Base-by-base conservation (phyloP, 306 rosid genomes). In the Pyrus communis region DNA sequence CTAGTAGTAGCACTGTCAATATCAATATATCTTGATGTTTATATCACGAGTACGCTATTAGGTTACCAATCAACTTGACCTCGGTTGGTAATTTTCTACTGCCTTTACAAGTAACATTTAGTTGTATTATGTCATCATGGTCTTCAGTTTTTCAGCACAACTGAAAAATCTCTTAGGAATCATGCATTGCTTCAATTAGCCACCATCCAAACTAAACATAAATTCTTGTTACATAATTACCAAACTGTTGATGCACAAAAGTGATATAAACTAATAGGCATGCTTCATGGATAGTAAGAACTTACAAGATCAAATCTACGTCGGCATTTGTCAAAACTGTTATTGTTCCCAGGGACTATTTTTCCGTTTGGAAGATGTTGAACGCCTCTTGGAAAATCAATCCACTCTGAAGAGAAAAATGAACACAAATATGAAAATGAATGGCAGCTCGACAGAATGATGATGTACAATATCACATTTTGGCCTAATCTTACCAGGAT, bases 241-340 rank as follows among this genome's bases (percentile, higher is more conserved):
- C 63, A n/a, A 22, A 58, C 22, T 9, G 3, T 58, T 22, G 38
- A 2, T 27, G 19, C 67, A 61, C 38, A 27, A 27, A 61, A 27
- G 21, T 61, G 33, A 27, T 25, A 61, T 3, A 38, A 28, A 11
- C 25, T 31, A 31, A 15, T 14, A 27, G 19, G 67, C 67, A 27
- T 28, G 18, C 67, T 5, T 31, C n/a, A 31, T 18, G 14, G 9
- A 64, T 17, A 30, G 33, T 7, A 76, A 65, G 69, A 66, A 81
- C 91, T 89, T 83, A 93, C 99, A 82, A 96, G 87, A 89, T 92
- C 93, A 88, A 96, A 96, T 85, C 98, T 88, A 46, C 98, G 98
- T 78, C 98, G 88, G 78, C 98, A 92, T 88, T 90, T 95, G 85
- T 95, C 98, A 76, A 15, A 95, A 82, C 96, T 95, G 80, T 40